Percentiles rank a stretch among this genome's conserved stretches.
Conservation (phyloP, 2,329 filamentous ascomycete genomes). For the Venturia effusa region DNA sequence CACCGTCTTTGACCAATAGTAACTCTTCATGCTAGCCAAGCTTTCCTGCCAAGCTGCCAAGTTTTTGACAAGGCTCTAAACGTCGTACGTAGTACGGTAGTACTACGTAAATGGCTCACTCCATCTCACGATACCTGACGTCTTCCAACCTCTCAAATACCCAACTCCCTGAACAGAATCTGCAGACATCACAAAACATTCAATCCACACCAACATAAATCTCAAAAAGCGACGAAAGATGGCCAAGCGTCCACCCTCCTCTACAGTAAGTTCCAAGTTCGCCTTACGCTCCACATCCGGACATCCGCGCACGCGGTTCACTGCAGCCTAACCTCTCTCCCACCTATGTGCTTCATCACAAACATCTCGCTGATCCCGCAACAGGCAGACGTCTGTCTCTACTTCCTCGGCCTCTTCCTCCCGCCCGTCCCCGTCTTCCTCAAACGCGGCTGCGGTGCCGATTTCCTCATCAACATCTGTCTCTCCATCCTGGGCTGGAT, state of each 20-base stretch:
- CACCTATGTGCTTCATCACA: background rate
- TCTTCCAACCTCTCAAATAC: background rate
- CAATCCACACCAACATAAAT: background rate
- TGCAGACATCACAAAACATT: background rate
- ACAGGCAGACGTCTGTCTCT: conserved; percentile 20
- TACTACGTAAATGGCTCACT: too few species aligned
- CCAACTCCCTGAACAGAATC: background rate
- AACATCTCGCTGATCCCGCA: background rate
- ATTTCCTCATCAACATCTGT: conserved; percentile 31
- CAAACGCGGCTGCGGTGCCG: conserved; percentile 27
- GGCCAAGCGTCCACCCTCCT: conserved; percentile 8
- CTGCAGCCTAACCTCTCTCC: background rate
- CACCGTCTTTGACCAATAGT: background rate
- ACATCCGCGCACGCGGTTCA: background rate
- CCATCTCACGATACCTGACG: background rate
- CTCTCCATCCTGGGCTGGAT: conserved; percentile 27
- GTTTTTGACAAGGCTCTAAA: too few species aligned
- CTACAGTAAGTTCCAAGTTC: conserved; percentile 5
- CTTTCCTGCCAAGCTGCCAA: background rate
- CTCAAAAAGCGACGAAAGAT: background rate
- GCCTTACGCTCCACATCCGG: background rate
- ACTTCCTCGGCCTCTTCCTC: conserved; percentile 23
- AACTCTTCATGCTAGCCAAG: background rate
- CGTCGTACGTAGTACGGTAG: too few species aligned
- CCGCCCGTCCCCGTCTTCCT: conserved; percentile 32